Base-by-base conservation (phyloP, 1,139 yeast species). In the Pichia sp. region DNA sequence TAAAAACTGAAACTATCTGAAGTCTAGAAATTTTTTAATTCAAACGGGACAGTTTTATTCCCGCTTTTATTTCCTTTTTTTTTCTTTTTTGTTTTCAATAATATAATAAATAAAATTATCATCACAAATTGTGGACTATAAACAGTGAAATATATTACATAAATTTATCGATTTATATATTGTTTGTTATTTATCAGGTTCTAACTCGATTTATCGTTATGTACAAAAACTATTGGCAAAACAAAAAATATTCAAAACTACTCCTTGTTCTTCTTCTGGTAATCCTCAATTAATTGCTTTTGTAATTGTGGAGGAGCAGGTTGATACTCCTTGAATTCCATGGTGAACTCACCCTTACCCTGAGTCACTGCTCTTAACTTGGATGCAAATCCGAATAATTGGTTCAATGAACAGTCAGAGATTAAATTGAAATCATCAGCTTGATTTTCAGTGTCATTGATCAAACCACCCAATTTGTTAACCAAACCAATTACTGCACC, bases 331-430 rank as follows among this genome's bases (percentile, higher is more conserved):
- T 87, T 84, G 76, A 93, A 95, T 72, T 95, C 99, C 72, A 95
- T 79, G 4, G 96, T 82, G 70, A 95, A 95, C 74, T 95, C 99
- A 66, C 99, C 99, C 72, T 95, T 95, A 73, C 99, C 99, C 74
- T 95, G 99, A 26, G 99, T 93, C 59, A 89, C 86, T 42, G 99
- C 98, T 77, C 99, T 87, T 70, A 95, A 79, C 30, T 90, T 84
- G 11, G 98, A 89, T 10, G 98, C 96, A 71, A 93, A 90, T 26
- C 99, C 99, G 71, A 95, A 95, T 90, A 95, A 84, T 59, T 90
- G 81, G 76, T 90, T 90, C 73, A 95, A 82, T 13, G 99, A 87
- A 75, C 98, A 92, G 71, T 93, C 98, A 38, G 98, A 96, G 57
- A 82, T 82, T 59, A 93, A 84, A 13, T 96, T 89, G 74, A 95